Conservation (phyloP, 768 basidiomycete genomes). For the Pisolithus tinctorius region DNA sequence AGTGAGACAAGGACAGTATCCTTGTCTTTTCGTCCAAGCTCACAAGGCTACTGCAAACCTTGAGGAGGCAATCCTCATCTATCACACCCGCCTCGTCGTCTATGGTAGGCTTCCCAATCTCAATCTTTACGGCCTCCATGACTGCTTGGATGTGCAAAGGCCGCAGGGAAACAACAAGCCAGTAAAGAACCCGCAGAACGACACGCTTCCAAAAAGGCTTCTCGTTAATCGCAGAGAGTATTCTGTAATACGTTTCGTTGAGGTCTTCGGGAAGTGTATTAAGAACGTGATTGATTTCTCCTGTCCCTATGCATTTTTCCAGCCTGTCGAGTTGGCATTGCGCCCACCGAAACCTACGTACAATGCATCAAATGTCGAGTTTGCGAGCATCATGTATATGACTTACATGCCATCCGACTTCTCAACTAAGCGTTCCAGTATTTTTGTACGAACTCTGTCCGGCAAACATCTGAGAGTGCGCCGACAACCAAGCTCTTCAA, state of each 20-base stretch:
- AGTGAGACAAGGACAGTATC: conserved; percentile 13
- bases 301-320: conserved; percentile 4
- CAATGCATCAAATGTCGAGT: background rate
- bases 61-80: conserved; percentile 4
- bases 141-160: conserved; percentile 10
- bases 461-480: conserved; percentile 5
- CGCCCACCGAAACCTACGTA: conserved; percentile 17
- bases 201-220: background rate
- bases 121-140: conserved; percentile 10
- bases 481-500: conserved; percentile 7
- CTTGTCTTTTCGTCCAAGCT: conserved; percentile 6
- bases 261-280: conserved; percentile 12
- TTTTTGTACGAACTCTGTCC: conserved; percentile 4
- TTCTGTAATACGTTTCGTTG: conserved; percentile 17
- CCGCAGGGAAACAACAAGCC: conserved; percentile 12
- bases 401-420: conserved; percentile 17
- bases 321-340: conserved; percentile 15
- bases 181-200: conserved; percentile 7
- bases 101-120: background rate
- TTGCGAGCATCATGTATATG: background rate
- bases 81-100: conserved; percentile 6
- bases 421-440: conserved; percentile 2
- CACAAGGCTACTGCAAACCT: conserved; percentile 13
- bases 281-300: conserved; percentile 10
- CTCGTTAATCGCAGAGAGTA: conserved; percentile 8